Evolutionary conservation across 345 rosid species (phyloP).

Genomic region (Theobroma cacao): DNA sequence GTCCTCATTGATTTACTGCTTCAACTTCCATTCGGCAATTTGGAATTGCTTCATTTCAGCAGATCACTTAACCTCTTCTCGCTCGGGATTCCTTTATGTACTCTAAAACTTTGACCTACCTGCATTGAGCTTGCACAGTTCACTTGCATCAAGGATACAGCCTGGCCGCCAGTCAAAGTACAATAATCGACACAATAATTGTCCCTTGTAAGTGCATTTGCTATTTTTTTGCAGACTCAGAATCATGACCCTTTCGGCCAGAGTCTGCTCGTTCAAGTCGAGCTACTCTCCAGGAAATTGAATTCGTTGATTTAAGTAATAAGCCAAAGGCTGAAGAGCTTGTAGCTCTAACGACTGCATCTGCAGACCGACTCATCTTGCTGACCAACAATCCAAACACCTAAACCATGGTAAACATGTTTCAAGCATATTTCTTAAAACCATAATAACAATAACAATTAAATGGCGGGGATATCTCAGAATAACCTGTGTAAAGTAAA

Average conservation of each 20-base stretch:
- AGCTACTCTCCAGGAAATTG: constrained; percentile 55
- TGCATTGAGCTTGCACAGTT: neutral
- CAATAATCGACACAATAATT: neutral
- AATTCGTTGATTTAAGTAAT: constrained; percentile 63
- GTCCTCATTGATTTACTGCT: neutral
- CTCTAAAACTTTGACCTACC: neutral
- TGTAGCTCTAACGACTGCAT: constrained; percentile 79
- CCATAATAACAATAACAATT: neutral
- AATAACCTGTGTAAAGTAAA: constrained; percentile 70
- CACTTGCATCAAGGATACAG: neutral
- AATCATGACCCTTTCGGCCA: constrained; percentile 14
- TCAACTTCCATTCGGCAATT: neutral
- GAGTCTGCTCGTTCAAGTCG: constrained; percentile 58
- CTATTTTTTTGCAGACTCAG: constrained; percentile 2
- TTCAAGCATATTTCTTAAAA: neutral
- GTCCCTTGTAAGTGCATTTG: neutral
- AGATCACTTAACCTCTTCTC: neutral
- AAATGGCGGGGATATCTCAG: neutral
- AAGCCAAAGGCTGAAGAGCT: constrained; percentile 73
- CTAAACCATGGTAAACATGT: constrained; percentile 26
- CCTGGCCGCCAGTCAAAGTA: neutral
- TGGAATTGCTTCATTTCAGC: neutral
- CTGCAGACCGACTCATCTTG: constrained; percentile 74
- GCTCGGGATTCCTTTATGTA: neutral
- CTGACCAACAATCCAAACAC: constrained; percentile 75